Base-by-base conservation (phyloP, 1,139 yeast genomes). In the Suzukiozyma palmioleophila region DNA sequence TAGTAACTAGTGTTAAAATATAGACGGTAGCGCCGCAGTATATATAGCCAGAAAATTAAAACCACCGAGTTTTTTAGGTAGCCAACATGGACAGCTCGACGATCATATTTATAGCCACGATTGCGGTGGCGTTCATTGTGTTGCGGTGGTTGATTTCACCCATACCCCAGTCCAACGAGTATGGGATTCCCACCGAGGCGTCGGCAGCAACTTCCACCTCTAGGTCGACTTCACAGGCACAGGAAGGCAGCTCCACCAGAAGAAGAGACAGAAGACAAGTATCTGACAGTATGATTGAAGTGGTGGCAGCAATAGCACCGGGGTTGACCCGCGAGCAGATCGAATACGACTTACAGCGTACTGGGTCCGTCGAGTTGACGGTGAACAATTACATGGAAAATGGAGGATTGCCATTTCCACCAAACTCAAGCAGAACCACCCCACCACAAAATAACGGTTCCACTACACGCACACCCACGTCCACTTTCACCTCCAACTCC, bases 241-340 rank as follows among this genome's bases (percentile, higher is more conserved):
- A 32, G 2, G 16, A 47, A 10, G 16, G 38, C 25, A 31, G 30
- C 9, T 32, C 35, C 21, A 21, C 39, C 21, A 36, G 35, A 25
- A 39, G 46, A 27, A 50, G 62, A 40, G 38, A 60, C 13, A 65
- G 76, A 40, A 76, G 95, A 40, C 73, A 67, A 2, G 84, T 85
- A n/a, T 84, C 88, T 3, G 75, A 72, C 9, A 81, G 77, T 46
- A 90, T 90, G 97, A 72, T 90, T 36, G 94, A 85, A 48, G 82
- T 86, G 1, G 97, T 90, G 1, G 87, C 81, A 50, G 78, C 89
- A 22, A 70, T 90, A 45, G 96, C 89, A 0, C 97, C 97, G 1
- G 70, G 71, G 26, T 64, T 87, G 37, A 69, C 86, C 0, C 73
- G 64, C 8, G 85, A 75, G n/a, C 95, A 86, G 57, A 87, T 90